phyloP scores from a whole-genome alignment of 345 rosid species.

The Ailanthus altissimus region DNA sequence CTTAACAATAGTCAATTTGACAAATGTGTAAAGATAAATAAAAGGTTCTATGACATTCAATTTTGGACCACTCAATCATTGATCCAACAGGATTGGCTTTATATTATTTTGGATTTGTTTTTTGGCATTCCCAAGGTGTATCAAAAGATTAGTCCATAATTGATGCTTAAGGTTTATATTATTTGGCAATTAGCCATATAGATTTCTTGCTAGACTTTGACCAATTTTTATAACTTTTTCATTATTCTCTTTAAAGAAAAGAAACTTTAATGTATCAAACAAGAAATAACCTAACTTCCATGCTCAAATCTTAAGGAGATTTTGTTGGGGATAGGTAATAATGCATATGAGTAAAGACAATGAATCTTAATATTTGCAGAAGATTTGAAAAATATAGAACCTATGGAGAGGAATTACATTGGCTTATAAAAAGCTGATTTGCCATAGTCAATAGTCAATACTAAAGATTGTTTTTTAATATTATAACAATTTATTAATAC shows the following conservation, averaged over 20 bases:
- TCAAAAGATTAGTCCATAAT: background rate
- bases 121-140: conserved; percentile 7
- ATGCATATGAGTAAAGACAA: background rate
- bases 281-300: too few species aligned
- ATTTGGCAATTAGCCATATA: background rate
- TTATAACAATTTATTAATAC: too few species aligned
- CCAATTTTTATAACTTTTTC: too few species aligned
- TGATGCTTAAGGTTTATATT: background rate
- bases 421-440: conserved; percentile 5
- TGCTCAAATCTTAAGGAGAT: too few species aligned
- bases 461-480: too few species aligned
- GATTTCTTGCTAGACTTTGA: background rate
- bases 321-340: background rate
- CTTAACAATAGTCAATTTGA: background rate
- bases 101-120: background rate
- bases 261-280: too few species aligned
- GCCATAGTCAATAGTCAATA: too few species aligned
- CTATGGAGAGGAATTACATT: background rate
- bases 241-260: too few species aligned
- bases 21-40: background rate
- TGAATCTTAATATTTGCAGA: background rate
- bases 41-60: background rate
- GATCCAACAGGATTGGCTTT: conserved; percentile 7
- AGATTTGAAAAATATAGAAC: background rate
- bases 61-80: conserved; percentile 20